These are phyloP conservation scores for Camelina hispida DNA, from an alignment of 345 rosid genomes.

Conservation along the genomic window DNA sequence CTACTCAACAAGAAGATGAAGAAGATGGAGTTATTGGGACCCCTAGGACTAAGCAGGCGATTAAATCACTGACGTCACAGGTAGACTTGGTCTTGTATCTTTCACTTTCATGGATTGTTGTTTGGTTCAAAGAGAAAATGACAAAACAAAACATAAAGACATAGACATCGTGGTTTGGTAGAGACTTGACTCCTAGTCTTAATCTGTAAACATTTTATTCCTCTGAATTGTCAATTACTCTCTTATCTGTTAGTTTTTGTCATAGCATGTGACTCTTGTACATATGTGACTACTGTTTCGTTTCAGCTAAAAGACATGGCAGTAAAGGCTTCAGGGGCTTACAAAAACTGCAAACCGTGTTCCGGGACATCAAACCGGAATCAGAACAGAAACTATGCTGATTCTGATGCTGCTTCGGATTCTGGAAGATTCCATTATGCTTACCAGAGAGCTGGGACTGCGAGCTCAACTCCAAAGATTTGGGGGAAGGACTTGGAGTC, in stretches of 20 bases:
- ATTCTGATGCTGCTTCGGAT: constrained; percentile 70
- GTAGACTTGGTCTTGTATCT: constrained; percentile 41
- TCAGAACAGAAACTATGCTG: constrained; percentile 55
- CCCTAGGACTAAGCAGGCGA: constrained; percentile 75
- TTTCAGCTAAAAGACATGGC: constrained; percentile 93
- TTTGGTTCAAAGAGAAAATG: constrained; percentile 38
- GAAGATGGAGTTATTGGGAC: constrained; percentile 64
- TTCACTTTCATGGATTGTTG: constrained; percentile 20
- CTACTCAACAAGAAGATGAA: constrained; percentile 54
- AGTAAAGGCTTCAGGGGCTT: constrained; percentile 89
- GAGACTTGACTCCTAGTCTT: constrained; percentile 3
- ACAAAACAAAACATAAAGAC: not conserved
- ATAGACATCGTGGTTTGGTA: not conserved
- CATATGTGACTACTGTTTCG: not conserved
- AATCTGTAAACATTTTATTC: not conserved
- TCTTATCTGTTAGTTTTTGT: constrained; percentile 3
- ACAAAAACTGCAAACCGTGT: constrained; percentile 89
- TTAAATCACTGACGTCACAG: constrained; percentile 80
- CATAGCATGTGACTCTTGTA: constrained; percentile 7
- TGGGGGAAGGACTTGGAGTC: constrained; percentile 86
- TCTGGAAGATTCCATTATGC: constrained; percentile 71
- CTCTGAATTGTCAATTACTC: constrained; percentile 12
- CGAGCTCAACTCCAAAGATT: constrained; percentile 64
- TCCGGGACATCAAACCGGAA: constrained; percentile 67
- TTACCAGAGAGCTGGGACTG: constrained; percentile 73